Evolutionary conservation across 208 protist species (phyloP).

Genomic region (Naegleria fowleri): DNA sequence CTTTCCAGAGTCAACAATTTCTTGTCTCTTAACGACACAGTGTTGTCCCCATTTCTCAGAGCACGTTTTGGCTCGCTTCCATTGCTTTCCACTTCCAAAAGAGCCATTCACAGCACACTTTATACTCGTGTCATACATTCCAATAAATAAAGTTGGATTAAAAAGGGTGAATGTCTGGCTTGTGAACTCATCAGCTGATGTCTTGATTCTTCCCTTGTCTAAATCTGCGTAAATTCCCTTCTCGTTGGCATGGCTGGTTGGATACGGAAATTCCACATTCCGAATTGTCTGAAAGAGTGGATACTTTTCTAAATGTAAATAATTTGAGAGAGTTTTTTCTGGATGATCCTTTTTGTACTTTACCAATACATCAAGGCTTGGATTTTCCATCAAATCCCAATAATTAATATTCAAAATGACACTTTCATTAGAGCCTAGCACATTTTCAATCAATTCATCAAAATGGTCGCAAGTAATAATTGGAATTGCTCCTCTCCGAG

Average conservation of each 20-base stretch:
- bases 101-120: background rate
- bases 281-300: background rate
- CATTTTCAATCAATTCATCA: background rate
- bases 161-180: background rate
- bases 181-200: background rate
- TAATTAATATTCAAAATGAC: background rate
- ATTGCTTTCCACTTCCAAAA: background rate
- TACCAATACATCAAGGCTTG: background rate
- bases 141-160: conserved; percentile 1
- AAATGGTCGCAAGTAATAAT: background rate
- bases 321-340: background rate
- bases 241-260: background rate
- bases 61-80: background rate
- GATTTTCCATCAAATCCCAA: conserved; percentile 6
- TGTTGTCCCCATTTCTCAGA: background rate
- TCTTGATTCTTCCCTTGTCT: background rate
- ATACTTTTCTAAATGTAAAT: background rate
- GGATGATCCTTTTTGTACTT: background rate
- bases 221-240: background rate
- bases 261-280: background rate
- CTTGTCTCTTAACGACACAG: background rate
- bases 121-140: background rate
- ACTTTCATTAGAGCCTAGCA: background rate
- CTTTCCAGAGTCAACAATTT: background rate
- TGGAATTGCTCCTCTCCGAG: background rate